Base-by-base conservation (phyloP, 129 eudicot species). In the Saposhnikovia divaricata region DNA sequence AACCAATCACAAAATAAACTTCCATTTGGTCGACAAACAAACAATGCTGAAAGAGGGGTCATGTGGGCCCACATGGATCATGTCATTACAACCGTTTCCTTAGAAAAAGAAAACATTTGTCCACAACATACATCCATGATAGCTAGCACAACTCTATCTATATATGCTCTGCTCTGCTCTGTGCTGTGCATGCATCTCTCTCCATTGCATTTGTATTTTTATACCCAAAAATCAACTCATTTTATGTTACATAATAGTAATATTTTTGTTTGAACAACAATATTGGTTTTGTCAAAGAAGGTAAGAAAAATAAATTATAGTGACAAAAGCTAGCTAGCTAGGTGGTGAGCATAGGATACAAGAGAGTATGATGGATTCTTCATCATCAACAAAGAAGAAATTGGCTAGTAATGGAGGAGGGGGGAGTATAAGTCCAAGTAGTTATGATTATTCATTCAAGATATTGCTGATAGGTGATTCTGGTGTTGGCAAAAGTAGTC, bases 401-500 rank as follows among this genome's bases (percentile, higher is more conserved):
- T 38, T 81, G 23, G 74, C 76, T 9, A 23, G 18, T 48, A 40
- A 86, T 68, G 81, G 77, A 86, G 81, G 53, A 86, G 57, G 77
- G 16, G 38, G 38, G 9, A 81, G 78, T 14, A n/a, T 21, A 16
- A 85, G 86, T 77, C 87, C 87, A 48, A 89, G 85, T 9, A 90
- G 84, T 66, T 90, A 83, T 83, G 98, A 93, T 82, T 91, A 86
- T 76, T 93, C 98, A 10, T 93, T 89, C 86, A 93, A 93, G 98
- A 80, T 93, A 51, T 76, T 93, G 83, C 78, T 91, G 66, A 85
- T 91, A 21, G 98, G 98, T 15, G 98, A 93, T 80, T 93, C 98
- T 6, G 96, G 89, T 47, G 98, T 93, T 5, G 98, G 98, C 3
- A 93, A 93, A 80, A 93, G 98, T 77, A 84, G 94, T 71, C 92